phyloP scores from a whole-genome alignment of 2,329 filamentous ascomycete species.

The Cercospora citrullina region DNA sequence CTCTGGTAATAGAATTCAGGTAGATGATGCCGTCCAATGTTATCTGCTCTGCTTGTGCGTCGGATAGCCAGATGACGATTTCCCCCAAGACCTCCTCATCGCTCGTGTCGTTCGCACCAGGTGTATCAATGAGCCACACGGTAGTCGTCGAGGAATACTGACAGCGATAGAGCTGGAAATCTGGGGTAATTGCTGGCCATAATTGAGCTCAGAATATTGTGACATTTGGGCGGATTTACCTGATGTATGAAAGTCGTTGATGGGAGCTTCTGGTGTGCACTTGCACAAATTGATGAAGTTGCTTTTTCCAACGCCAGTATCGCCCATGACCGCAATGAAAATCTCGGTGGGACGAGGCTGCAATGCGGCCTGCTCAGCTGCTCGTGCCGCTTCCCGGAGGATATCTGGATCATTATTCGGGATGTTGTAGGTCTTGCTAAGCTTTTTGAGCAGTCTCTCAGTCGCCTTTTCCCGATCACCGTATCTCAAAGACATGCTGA shows the following conservation, averaged over 20 bases:
- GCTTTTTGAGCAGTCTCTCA: background rate
- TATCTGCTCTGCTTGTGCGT: background rate
- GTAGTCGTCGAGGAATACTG: background rate
- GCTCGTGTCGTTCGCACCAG: background rate
- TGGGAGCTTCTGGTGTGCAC: background rate
- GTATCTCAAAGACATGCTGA: background rate
- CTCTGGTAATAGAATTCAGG: background rate
- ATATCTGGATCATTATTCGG: background rate
- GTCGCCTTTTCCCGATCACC: background rate
- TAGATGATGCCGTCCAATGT: background rate
- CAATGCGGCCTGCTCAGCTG: background rate
- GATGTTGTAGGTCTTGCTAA: background rate
- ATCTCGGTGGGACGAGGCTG: background rate
- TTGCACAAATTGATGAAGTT: background rate
- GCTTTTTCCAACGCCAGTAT: background rate
- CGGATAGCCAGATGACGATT: background rate
- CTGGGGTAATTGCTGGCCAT: background rate
- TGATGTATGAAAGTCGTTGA: background rate
- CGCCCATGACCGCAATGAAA: background rate
- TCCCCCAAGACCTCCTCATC: background rate
- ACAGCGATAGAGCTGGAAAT: background rate
- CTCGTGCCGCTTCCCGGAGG: background rate
- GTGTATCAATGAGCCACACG: background rate
- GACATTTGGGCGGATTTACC: background rate
- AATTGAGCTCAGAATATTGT: background rate